Evolutionary conservation across 306 rosid genomes (phyloP).

Genomic region (Trifolium repens): DNA sequence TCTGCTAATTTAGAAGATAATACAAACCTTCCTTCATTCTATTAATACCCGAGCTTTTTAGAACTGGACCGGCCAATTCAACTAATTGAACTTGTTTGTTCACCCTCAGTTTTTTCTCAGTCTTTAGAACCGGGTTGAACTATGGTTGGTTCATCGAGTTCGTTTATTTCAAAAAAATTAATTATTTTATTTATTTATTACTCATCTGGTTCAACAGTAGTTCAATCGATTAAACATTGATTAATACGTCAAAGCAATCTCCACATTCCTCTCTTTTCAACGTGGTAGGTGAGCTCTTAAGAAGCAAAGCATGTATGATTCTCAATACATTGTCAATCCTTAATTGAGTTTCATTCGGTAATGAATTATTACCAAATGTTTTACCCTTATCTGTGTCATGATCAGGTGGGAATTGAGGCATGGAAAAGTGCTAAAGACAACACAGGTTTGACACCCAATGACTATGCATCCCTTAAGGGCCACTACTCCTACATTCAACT

Average conservation of each 20-base stretch:
- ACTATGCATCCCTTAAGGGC: constrained; percentile 73
- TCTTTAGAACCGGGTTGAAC: not conserved
- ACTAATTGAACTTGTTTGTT: not conserved
- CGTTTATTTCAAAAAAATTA: not conserved
- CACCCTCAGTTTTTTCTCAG: not conserved
- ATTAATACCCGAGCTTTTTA: not conserved
- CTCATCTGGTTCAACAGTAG: too few relatives aligned
- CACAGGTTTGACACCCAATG: constrained; percentile 76
- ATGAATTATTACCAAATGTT: not conserved
- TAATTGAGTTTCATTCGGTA: too few relatives aligned
- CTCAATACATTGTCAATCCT: too few relatives aligned
- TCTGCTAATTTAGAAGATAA: too few relatives aligned
- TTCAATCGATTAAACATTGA: too few relatives aligned
- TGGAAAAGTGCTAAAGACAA: constrained; percentile 74
- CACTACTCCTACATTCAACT: constrained; percentile 74
- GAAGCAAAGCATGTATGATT: too few relatives aligned
- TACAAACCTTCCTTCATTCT: not conserved
- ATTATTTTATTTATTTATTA: not conserved
- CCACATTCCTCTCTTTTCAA: too few relatives aligned
- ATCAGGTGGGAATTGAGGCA: constrained; percentile 84
- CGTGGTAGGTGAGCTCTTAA: too few relatives aligned
- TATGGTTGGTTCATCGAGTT: not conserved
- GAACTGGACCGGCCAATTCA: not conserved
- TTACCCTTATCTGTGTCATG: constrained; percentile 3
- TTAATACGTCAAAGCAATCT: too few relatives aligned